A percentile compares a stretch with the other conserved stretches of the same genome.
Evolutionary conservation across 345 rosid species (phyloP).

Genomic region (Sisymbrium altissimum): DNA sequence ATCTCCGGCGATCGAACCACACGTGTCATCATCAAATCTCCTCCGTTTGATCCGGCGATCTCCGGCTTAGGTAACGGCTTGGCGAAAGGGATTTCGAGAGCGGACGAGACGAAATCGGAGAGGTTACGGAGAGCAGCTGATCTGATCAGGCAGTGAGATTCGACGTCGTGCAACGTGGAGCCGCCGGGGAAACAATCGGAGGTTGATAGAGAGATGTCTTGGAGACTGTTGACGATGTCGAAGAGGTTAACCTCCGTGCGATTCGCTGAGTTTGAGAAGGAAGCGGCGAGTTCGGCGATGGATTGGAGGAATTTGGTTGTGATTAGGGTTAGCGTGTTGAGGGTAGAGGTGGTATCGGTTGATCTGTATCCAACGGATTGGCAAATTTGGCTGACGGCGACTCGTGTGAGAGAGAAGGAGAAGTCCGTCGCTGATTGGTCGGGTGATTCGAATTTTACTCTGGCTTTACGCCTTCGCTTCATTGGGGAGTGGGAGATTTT

Average conservation of each 20-base stretch:
- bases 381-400: constrained; percentile 63
- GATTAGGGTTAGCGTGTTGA: constrained; percentile 44
- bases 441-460: background rate
- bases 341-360: constrained; percentile 42
- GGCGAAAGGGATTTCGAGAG: constrained; percentile 57
- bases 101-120: constrained; percentile 34
- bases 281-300: constrained; percentile 39
- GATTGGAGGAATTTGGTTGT: constrained; percentile 42
- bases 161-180: constrained; percentile 26
- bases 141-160: constrained; percentile 24
- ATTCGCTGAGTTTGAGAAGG: constrained; percentile 40
- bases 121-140: constrained; percentile 38
- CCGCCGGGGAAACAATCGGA: constrained; percentile 47
- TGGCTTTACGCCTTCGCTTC: constrained; percentile 26
- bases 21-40: background rate
- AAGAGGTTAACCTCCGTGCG: constrained; percentile 52
- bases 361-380: constrained; percentile 46
- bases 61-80: constrained; percentile 39
- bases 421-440: constrained; percentile 31
- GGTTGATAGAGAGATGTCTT: constrained; percentile 34
- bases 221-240: constrained; percentile 49
- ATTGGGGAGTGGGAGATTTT: constrained; percentile 22
- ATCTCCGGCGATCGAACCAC: background rate
- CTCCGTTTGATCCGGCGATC: background rate
- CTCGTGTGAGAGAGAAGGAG: constrained; percentile 39